These are phyloP conservation scores for Cyclostephanos invisitatus DNA, from an alignment of 108 stramenopile species.

Conservation along the genomic window DNA sequence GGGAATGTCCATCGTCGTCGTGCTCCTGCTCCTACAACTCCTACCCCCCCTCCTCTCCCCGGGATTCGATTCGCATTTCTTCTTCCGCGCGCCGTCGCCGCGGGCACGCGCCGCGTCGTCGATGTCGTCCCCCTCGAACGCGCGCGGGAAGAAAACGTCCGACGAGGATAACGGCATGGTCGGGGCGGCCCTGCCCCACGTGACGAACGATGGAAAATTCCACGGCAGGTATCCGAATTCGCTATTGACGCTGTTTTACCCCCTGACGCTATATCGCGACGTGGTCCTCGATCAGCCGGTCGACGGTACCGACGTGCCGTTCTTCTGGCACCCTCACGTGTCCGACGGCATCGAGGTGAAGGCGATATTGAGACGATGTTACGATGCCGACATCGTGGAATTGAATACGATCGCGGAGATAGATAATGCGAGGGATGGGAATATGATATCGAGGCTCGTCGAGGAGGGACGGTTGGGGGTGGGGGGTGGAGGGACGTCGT, in stretches of 20 bases:
- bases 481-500: too few relatives aligned
- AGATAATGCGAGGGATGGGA: conserved; percentile 36
- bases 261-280: conserved; percentile 53
- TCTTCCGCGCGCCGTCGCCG: too few relatives aligned
- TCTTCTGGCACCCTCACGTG: conserved; percentile 53
- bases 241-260: conserved; percentile 54
- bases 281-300: conserved; percentile 60
- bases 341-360: conserved; percentile 45
- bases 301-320: conserved; percentile 40
- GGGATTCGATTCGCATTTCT: too few relatives aligned
- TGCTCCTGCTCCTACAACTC: too few relatives aligned
- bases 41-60: too few relatives aligned
- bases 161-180: background rate
- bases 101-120: too few relatives aligned
- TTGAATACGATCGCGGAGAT: conserved; percentile 44
- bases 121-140: too few relatives aligned
- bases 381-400: conserved; percentile 49
- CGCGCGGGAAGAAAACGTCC: too few relatives aligned
- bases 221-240: conserved; percentile 58
- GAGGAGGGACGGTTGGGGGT: conserved; percentile 29
- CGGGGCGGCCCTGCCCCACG: conserved; percentile 10
- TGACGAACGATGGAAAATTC: conserved; percentile 41
- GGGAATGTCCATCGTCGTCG: too few relatives aligned
- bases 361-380: conserved; percentile 43
- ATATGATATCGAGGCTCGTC: conserved; percentile 33